phyloP scores from a whole-genome alignment of 2,329 filamentous ascomycete genomes.

The Penicillium sp. region DNA sequence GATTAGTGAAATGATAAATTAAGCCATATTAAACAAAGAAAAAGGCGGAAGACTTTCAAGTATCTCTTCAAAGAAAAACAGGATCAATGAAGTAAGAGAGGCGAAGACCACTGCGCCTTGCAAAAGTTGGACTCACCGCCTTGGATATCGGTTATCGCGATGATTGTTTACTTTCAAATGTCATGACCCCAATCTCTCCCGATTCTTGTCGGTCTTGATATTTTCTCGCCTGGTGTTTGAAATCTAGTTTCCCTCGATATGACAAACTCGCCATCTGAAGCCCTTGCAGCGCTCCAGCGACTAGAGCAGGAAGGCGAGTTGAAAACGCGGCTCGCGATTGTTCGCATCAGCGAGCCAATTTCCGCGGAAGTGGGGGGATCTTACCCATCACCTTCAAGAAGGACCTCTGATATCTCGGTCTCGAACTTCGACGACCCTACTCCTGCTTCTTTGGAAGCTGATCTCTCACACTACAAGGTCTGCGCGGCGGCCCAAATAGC shows the following conservation, averaged over 20 bases:
- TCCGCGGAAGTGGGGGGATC: constrained; percentile 45
- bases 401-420: constrained; percentile 72
- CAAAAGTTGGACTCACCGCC: constrained; percentile 10
- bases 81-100: neutral
- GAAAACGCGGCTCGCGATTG: constrained; percentile 60
- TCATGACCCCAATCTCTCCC: neutral
- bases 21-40: neutral
- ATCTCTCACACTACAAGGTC: constrained; percentile 82
- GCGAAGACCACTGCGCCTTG: constrained; percentile 7
- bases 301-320: constrained; percentile 50
- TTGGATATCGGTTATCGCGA: constrained; percentile 13
- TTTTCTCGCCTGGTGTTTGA: neutral
- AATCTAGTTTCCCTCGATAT: constrained; percentile 9
- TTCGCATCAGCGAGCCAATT: constrained; percentile 74
- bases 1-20: neutral
- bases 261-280: constrained; percentile 23
- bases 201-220: neutral
- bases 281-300: constrained; percentile 49
- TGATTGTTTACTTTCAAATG: constrained; percentile 10
- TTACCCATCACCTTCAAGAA: constrained; percentile 44
- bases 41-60: neutral
- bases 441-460: constrained; percentile 75
- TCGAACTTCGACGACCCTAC: constrained; percentile 68
- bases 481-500: neutral
- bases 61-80: neutral